Conservation (phyloP, 2,329 filamentous ascomycete genomes). For the Ascochyta viciae-villosae region DNA sequence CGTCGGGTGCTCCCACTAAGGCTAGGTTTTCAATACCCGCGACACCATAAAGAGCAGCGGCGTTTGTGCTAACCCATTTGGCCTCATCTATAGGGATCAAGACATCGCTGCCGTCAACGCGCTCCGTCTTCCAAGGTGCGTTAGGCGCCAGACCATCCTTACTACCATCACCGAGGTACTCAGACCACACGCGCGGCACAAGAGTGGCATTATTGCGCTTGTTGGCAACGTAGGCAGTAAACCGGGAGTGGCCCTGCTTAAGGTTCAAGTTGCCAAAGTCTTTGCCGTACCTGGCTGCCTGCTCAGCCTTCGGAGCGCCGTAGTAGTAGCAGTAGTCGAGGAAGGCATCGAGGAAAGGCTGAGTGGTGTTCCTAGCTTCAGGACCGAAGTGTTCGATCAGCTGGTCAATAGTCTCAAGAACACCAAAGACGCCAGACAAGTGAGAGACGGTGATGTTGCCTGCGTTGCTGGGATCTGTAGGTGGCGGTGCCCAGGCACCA, state of each 20-base stretch:
- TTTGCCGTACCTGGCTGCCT: conserved; percentile 60
- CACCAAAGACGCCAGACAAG: conserved; percentile 65
- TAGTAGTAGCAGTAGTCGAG: conserved; percentile 69
- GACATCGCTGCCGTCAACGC: conserved; percentile 54
- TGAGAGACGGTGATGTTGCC: conserved; percentile 63
- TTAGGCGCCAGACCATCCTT: conserved; percentile 47
- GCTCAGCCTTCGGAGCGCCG: conserved; percentile 57
- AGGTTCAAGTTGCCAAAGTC: conserved; percentile 57
- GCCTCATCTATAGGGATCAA: conserved; percentile 62
- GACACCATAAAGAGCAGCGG: conserved; percentile 63
- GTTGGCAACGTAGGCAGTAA: conserved; percentile 62
- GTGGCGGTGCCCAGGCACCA: conserved; percentile 61
- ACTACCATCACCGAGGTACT: conserved; percentile 57
- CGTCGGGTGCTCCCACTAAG: conserved; percentile 36
- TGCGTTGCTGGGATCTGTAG: conserved; percentile 59
- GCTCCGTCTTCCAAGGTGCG: conserved; percentile 53
- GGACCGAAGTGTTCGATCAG: conserved; percentile 56
- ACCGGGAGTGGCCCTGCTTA: conserved; percentile 64
- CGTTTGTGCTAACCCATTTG: conserved; percentile 65
- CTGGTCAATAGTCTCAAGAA: conserved; percentile 65
- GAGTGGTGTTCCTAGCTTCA: conserved; percentile 52
- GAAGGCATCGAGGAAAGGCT: conserved; percentile 62
- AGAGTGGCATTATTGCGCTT: conserved; percentile 56
- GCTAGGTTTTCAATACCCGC: conserved; percentile 65
- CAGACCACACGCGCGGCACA: conserved; percentile 61